Base-by-base conservation (phyloP, 108 stramenopile species). In the Schizochytrium sp. region DNA sequence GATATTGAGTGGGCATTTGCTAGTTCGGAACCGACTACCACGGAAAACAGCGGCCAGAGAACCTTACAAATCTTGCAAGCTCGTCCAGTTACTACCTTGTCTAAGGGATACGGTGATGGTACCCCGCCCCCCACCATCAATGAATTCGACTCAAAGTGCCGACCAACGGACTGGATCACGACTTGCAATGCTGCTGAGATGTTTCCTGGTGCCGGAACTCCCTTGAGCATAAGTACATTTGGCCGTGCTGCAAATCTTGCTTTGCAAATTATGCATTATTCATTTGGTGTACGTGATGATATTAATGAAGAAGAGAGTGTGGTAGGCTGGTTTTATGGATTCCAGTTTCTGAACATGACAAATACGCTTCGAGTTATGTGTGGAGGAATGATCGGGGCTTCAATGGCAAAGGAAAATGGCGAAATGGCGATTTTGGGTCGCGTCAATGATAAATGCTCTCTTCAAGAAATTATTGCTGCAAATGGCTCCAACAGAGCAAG, bases 291-390 rank as follows among this genome's bases (percentile, higher is more conserved):
- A 38, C 64, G 64, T 7, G 64, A 69, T 44, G 64, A 7, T 2
- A 69, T 69, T 3, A 44, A 69, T 15, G 64, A 69, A 15, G 2
- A 15, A 7, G 64, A 69, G 28, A 44, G 64, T 44, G 64, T 69
- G 8, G 64, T 69, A 44, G 64, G 42, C 40, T 69, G 64, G 64
- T 69, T 69, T 15, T 44, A 69, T 15, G 64, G 64, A 7, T 69
- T 38, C 64, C 64, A 69, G 64, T 69, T 69, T 44, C 28, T 69
- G 28, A 69, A 69, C 2, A 69, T 69, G 64, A 69, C 64, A 12
- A 69, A 69, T 15, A 69, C 64, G 64, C 64, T 69, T 7, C 64
- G 64, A 7, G 42, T 12, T 38, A 69, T 69, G 64, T 69, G 64
- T 44, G 64, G 64, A 7, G 64, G 64, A 8, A 69, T 69, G 64